Evolutionary conservation across 768 basidiomycete species (phyloP).

Genomic region (Amanita muscaria): DNA sequence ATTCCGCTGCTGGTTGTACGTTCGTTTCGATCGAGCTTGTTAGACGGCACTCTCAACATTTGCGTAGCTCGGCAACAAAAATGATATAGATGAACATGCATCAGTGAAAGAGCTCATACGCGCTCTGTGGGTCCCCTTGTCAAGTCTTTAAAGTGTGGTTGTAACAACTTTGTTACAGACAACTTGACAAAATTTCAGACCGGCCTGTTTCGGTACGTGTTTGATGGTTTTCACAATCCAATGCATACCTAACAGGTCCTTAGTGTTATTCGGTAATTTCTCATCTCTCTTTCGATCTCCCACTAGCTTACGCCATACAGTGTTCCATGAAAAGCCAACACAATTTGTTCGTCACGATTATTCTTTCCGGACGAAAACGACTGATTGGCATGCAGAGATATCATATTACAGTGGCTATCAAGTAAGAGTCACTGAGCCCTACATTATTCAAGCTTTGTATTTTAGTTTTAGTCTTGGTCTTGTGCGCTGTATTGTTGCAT

Average conservation of each 20-base stretch:
- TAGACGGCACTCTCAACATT: background rate
- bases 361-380: background rate
- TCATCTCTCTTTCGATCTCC: background rate
- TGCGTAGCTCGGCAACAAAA: constrained; percentile 82
- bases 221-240: background rate
- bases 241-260: background rate
- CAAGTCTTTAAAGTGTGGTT: background rate
- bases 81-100: constrained; percentile 71
- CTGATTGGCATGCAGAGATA: constrained; percentile 44
- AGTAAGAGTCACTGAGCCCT: constrained; percentile 53
- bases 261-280: constrained; percentile 69
- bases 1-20: constrained; percentile 80
- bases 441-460: background rate
- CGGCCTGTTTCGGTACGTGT: constrained; percentile 77
- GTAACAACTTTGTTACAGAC: constrained; percentile 27
- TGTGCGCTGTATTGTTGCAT: background rate
- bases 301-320: constrained; percentile 29
- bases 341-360: constrained; percentile 54
- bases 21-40: constrained; percentile 9
- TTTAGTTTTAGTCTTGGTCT: background rate
- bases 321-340: constrained; percentile 97
- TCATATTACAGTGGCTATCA: constrained; percentile 82
- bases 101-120: constrained; percentile 78
- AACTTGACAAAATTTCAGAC: constrained; percentile 73
- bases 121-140: constrained; percentile 44